These are phyloP conservation scores for Juncus inflexus DNA, from an alignment of 176 grass and related monocot genomes.

Conservation along the genomic window DNA sequence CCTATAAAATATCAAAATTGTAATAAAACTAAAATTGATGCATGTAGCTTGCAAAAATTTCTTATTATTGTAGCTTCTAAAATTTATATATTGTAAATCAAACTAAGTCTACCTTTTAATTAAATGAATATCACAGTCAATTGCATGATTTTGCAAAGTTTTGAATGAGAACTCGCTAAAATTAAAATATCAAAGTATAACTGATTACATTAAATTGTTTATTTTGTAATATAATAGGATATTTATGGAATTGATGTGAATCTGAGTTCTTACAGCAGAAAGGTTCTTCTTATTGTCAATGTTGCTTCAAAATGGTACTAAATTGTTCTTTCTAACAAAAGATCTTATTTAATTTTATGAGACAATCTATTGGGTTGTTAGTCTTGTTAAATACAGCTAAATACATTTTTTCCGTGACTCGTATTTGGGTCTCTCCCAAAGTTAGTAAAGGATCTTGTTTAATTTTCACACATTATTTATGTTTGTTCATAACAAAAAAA, in stretches of 20 bases:
- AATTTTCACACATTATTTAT: not conserved
- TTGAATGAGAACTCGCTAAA: not conserved
- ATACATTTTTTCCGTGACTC: too few relatives aligned
- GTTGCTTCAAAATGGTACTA: constrained; percentile 68
- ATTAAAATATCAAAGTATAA: not conserved
- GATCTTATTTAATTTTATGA: not conserved
- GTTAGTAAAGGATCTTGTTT: not conserved
- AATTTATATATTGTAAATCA: not conserved
- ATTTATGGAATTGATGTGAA: constrained; percentile 40
- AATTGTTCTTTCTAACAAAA: not conserved
- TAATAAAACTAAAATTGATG: not conserved
- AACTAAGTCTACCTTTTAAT: not conserved
- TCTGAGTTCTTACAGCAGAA: constrained; percentile 45
- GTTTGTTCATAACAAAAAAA: too few relatives aligned
- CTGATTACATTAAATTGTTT: not conserved
- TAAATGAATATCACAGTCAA: not conserved
- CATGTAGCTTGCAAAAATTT: not conserved
- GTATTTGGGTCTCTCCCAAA: not conserved
- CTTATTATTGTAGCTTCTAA: not conserved
- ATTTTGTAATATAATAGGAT: constrained; percentile 36
- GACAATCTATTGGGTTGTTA: not conserved
- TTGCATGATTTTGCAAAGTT: not conserved
- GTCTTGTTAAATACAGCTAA: too few relatives aligned
- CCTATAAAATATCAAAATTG: not conserved
- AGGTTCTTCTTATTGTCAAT: constrained; percentile 72